A percentile compares a stretch with the other conserved stretches of the same genome.
Evolutionary conservation across 352 stramenopile species (phyloP).

Genomic region (Globisporangium yorkense): DNA sequence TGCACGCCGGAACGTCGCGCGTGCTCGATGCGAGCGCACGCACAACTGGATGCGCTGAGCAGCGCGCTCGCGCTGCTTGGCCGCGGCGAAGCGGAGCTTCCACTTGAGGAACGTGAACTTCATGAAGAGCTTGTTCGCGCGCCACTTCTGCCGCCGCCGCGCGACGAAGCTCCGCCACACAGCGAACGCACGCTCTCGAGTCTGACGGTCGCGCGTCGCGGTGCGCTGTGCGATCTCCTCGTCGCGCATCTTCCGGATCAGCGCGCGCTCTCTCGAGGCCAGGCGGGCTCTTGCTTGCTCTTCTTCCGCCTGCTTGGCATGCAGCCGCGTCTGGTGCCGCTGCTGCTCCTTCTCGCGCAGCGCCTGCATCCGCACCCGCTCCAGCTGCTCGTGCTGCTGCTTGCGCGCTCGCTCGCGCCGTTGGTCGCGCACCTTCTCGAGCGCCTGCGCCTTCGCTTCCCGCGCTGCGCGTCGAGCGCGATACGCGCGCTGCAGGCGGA

Average conservation of each 20-base stretch:
- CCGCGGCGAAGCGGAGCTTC: constrained; percentile 29
- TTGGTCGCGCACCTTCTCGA: constrained; percentile 40
- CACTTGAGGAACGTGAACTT: constrained; percentile 59
- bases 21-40: constrained; percentile 17
- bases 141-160: constrained; percentile 26
- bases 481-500: constrained; percentile 71
- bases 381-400: constrained; percentile 41
- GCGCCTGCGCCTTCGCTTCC: constrained; percentile 39
- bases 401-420: constrained; percentile 46
- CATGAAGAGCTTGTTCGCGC: constrained; percentile 54
- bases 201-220: constrained; percentile 18
- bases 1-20: constrained; percentile 22
- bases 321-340: constrained; percentile 49
- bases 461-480: constrained; percentile 30
- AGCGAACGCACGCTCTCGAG: constrained; percentile 17
- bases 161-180: constrained; percentile 33
- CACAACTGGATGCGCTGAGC: constrained; percentile 33
- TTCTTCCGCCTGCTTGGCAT: constrained; percentile 44
- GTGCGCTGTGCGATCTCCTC: constrained; percentile 42
- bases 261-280: constrained; percentile 36
- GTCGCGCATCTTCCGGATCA: constrained; percentile 40
- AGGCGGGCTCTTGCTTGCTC: constrained; percentile 26
- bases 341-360: constrained; percentile 49
- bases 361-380: constrained; percentile 50
- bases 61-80: constrained; percentile 21